These are phyloP conservation scores for Sordariomycetes sp. DNA, from an alignment of 2,329 filamentous ascomycete species.

Conservation along the genomic window DNA sequence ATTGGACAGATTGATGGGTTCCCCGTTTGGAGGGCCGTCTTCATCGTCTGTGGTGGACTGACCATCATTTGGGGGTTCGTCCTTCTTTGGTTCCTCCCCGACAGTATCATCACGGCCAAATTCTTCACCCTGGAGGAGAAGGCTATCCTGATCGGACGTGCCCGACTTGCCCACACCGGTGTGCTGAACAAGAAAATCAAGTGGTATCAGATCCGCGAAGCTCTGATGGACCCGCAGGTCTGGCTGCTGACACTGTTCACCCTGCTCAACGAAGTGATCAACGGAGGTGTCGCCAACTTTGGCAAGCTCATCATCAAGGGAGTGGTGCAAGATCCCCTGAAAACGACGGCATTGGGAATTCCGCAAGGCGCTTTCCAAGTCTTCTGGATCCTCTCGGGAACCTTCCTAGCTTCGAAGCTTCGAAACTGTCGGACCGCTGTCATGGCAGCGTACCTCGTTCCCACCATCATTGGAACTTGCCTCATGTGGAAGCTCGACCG, in stretches of 20 bases:
- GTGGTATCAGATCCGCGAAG: constrained; percentile 36
- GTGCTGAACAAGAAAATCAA: constrained; percentile 38
- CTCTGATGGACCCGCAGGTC: constrained; percentile 37
- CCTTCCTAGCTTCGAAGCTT: constrained; percentile 40
- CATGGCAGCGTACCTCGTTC: constrained; percentile 41
- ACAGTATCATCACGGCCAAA: constrained; percentile 28
- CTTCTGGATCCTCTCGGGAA: constrained; percentile 41
- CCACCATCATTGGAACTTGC: constrained; percentile 37
- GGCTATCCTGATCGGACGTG: constrained; percentile 49
- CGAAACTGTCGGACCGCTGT: constrained; percentile 39
- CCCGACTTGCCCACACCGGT: constrained; percentile 38
- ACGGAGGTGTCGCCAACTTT: constrained; percentile 46
- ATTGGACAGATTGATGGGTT: constrained; percentile 38
- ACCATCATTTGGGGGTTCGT: constrained; percentile 37
- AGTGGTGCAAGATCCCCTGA: constrained; percentile 20
- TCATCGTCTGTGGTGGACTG: constrained; percentile 35
- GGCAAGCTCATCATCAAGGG: constrained; percentile 45
- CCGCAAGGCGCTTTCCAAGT: constrained; percentile 44
- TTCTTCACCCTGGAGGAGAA: constrained; percentile 13
- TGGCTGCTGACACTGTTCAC: constrained; percentile 45
- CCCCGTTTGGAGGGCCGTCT: constrained; percentile 41
- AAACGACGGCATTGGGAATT: constrained; percentile 43
- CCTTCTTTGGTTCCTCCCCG: constrained; percentile 34
- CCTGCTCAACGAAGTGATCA: constrained; percentile 44
- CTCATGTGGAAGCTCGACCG: constrained; percentile 40